Evolutionary conservation across 305 asterid genomes (phyloP).

Genomic region (Solanum hybrid): DNA sequence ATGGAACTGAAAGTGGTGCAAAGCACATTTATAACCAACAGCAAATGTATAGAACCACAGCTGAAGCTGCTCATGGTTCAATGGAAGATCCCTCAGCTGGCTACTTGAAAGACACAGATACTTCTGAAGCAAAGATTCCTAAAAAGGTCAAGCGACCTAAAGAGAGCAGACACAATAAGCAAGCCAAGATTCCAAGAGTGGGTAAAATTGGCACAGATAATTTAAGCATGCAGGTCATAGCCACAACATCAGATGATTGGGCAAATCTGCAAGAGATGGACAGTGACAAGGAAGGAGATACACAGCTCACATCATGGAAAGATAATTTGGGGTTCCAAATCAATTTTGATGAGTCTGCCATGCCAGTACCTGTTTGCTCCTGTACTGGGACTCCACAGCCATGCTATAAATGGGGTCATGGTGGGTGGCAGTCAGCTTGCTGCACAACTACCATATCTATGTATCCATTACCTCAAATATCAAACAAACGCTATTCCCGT

Average conservation of each 20-base stretch:
- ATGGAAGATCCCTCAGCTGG: slow-evolving; percentile 29
- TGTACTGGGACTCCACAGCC: slow-evolving; percentile 91
- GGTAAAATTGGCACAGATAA: slow-evolving; percentile 46
- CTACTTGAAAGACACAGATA: slow-evolving; percentile 24
- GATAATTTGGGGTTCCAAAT: slow-evolving; percentile 62
- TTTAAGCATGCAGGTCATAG: slow-evolving; percentile 28
- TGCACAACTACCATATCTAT: slow-evolving; percentile 76
- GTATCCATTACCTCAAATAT: slow-evolving; percentile 78
- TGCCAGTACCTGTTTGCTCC: slow-evolving; percentile 85
- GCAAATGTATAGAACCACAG: slow-evolving; percentile 22
- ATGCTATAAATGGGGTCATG: slow-evolving; percentile 91
- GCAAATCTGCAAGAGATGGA: slow-evolving; percentile 28
- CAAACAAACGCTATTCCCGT: slow-evolving; percentile 66
- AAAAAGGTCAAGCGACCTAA: slow-evolving; percentile 45
- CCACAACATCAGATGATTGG: slow-evolving; percentile 41
- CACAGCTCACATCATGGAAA: slow-evolving; percentile 55
- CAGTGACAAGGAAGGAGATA: slow-evolving; percentile 47
- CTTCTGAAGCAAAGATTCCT: slow-evolving; percentile 38
- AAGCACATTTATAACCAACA: slow-evolving; percentile 42
- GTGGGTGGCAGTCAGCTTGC: slow-evolving; percentile 94
- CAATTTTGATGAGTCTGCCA: slow-evolving; percentile 65
- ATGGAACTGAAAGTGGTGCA: slow-evolving; percentile 33
- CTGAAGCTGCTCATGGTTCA: slow-evolving; percentile 39
- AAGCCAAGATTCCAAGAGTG: slow-evolving; percentile 32
- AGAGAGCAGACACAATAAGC: slow-evolving; percentile 38